Base-by-base conservation (phyloP, 352 stramenopile genomes). In the Plasmopara viticola region DNA sequence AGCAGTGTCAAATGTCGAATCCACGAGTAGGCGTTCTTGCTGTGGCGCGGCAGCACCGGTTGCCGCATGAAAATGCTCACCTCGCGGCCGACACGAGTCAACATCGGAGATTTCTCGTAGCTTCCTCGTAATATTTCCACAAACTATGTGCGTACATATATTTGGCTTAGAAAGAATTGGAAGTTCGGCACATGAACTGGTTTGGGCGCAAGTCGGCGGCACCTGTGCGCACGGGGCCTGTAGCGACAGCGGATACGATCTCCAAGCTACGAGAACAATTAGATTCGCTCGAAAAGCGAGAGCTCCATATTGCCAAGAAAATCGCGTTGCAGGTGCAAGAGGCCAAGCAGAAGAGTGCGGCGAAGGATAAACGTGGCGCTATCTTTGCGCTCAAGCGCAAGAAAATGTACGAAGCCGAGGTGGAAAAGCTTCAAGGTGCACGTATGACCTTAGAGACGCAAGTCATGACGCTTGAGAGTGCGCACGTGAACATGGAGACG, bases 321-420 rank as follows among this genome's bases (percentile, higher is more conserved):
- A 97, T 98, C 48, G 76, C 86, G 44, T 52, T 82, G 59, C 88
- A 98, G 64, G 53, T 98, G 9, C 70, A 82, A 17, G 94, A 98
- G 50, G 96, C 96, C 28, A 98, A 98, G 74, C 87, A 83, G 37
- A 98, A 98, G 69, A 97, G 95, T 71, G 84, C 82, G 10, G 85
- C 82, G 38, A 98, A 98, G 58, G 95, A 99, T 78, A 99, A 99
- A 58, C 95, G 95, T 64, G 95, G 95, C 49, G 96, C 96, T 28
- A 86, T 99, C 39, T 98, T 98, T 68, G 90, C 91, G 44, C 84
- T 99, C 38, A 99, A 99, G 74, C 87, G 94, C 59, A 99, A 99
- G 84, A 99, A 98, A 60, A 94, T 99, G 73, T 98, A 97, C 65
- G 95, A 99, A 64, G 81, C 86, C 38, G 95, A 99, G 68, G 86